Percentiles rank a stretch among this genome's conserved stretches.
phyloP scores from a whole-genome alignment of 257 asterid species.

The Nicotiana attenuata region DNA sequence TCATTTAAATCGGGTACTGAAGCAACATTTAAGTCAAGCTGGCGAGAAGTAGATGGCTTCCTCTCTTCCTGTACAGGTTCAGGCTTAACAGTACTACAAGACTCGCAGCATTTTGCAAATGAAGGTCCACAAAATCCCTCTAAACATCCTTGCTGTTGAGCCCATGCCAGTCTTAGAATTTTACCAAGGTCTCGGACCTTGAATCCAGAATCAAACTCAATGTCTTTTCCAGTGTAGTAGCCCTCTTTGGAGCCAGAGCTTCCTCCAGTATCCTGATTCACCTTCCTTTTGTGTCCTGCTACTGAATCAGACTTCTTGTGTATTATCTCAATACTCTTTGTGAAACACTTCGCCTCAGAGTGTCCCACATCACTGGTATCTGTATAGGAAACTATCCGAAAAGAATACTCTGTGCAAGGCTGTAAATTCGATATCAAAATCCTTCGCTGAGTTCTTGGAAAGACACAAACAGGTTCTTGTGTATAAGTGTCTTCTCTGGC shows the following conservation, averaged over 20 bases:
- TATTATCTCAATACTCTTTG: conserved; percentile 62
- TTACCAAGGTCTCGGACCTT: conserved; percentile 83
- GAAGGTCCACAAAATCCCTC: conserved; percentile 46
- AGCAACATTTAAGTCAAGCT: conserved; percentile 72
- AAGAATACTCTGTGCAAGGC: conserved; percentile 77
- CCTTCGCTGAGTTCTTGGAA: conserved; percentile 72
- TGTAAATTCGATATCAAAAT: conserved; percentile 69
- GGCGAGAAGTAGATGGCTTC: conserved; percentile 48
- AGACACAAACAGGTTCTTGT: conserved; percentile 59
- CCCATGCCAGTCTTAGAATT: conserved; percentile 59
- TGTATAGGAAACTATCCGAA: conserved; percentile 61
- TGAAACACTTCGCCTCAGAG: conserved; percentile 79
- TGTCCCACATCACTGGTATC: conserved; percentile 67
- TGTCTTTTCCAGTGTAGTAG: conserved; percentile 28
- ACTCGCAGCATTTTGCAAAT: conserved; percentile 30
- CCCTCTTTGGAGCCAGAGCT: conserved; percentile 44
- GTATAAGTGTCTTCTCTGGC: conserved; percentile 62
- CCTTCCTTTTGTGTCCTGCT: conserved; percentile 35
- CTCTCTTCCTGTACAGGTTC: conserved; percentile 39
- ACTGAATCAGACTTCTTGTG: conserved; percentile 34
- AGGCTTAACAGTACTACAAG: conserved; percentile 32
- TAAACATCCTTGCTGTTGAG: conserved; percentile 55
- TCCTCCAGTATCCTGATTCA: conserved; percentile 44
- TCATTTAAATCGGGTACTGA: conserved; percentile 84
- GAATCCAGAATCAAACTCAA: conserved; percentile 75